Percentiles rank a stretch among this genome's conserved stretches.
Evolutionary conservation across 1,284 basidiomycete species (phyloP).

Genomic region (Irpex rosettiformis): DNA sequence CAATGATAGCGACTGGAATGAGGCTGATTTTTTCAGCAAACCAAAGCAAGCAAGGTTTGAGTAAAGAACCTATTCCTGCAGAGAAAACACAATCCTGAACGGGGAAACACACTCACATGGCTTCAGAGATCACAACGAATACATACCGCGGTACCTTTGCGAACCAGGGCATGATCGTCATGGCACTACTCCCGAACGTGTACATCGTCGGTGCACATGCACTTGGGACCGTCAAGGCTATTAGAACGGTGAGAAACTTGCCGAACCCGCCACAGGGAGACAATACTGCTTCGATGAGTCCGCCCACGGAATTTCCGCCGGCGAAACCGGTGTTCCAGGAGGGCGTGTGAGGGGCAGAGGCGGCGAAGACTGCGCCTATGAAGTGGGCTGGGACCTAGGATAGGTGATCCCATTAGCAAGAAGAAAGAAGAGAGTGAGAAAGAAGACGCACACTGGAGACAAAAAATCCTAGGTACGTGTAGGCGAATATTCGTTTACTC

Average conservation of each 20-base stretch:
- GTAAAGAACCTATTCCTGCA: slow-evolving; percentile 7
- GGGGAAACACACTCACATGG: slow-evolving; percentile 44
- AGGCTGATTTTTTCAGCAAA: slow-evolving; percentile 37
- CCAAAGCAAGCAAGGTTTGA: not conserved
- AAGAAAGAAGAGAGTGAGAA: not conserved
- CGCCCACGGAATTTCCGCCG: slow-evolving; percentile 52
- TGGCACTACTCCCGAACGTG: slow-evolving; percentile 70
- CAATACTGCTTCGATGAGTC: slow-evolving; percentile 41
- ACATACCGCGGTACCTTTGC: slow-evolving; percentile 69
- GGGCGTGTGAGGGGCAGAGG: slow-evolving; percentile 51
- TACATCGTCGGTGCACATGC: slow-evolving; percentile 76
- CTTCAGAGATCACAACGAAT: slow-evolving; percentile 65
- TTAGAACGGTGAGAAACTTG: slow-evolving; percentile 55
- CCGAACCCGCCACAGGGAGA: slow-evolving; percentile 48
- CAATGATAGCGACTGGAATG: slow-evolving; percentile 58
- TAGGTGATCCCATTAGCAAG: not conserved
- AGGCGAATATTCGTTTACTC: slow-evolving; percentile 54
- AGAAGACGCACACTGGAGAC: slow-evolving; percentile 45
- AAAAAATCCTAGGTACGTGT: slow-evolving; percentile 65
- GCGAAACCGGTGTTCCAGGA: slow-evolving; percentile 58
- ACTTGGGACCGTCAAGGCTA: slow-evolving; percentile 52
- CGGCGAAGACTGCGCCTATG: slow-evolving; percentile 66
- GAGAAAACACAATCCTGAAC: slow-evolving; percentile 13
- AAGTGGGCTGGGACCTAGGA: slow-evolving; percentile 44
- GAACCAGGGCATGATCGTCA: slow-evolving; percentile 59